phyloP scores from a whole-genome alignment of 192 early-diverging fungal species.

The Jimgerdemannia flammicorona region DNA sequence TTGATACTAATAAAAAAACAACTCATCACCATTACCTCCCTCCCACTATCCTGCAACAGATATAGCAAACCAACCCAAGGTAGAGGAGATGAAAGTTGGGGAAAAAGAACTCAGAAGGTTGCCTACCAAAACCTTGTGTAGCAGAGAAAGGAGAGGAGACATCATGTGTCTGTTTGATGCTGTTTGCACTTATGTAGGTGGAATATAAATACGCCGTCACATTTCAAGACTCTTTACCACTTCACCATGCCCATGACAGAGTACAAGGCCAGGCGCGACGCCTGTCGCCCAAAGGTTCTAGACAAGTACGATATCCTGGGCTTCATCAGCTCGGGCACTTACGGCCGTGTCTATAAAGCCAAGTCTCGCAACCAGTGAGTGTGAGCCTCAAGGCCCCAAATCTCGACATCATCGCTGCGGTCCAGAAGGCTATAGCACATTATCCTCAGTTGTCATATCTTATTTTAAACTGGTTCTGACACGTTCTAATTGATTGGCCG shows the following conservation, averaged over 20 bases:
- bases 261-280: conserved; percentile 50
- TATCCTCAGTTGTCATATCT: neutral
- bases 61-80: no score
- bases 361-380: conserved; percentile 46
- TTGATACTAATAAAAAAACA: no score
- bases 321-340: conserved; percentile 93
- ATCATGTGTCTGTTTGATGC: no score
- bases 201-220: no score
- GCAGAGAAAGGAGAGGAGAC: no score
- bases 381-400: conserved; percentile 1
- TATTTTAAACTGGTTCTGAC: neutral
- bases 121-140: no score
- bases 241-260: conserved; percentile 43
- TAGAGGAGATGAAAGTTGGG: no score
- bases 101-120: no score
- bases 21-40: no score
- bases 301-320: conserved; percentile 83
- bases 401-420: no score
- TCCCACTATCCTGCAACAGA: no score
- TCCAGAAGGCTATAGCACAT: neutral
- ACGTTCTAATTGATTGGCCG: neutral
- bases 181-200: no score
- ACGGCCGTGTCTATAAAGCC: conserved; percentile 95
- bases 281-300: conserved; percentile 51
- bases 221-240: neutral